phyloP scores from a whole-genome alignment of 2,329 filamentous ascomycete genomes.

The Trichoderma atroviride region DNA sequence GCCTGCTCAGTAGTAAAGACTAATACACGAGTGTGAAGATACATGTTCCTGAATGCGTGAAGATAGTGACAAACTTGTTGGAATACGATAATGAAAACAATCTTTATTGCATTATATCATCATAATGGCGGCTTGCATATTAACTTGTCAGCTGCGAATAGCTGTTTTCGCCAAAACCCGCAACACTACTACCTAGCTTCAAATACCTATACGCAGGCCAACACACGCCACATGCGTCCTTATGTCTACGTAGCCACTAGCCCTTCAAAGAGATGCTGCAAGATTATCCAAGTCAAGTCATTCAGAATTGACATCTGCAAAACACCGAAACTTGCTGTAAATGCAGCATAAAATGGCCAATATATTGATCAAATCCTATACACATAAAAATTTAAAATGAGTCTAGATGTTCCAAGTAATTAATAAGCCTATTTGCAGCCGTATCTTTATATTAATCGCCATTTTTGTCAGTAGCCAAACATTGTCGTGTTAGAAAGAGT shows the following conservation, averaged over 20 bases:
- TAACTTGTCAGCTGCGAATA: too few relatives aligned
- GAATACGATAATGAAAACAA: too few relatives aligned
- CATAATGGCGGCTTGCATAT: too few relatives aligned
- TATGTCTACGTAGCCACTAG: too few relatives aligned
- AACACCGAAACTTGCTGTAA: background rate
- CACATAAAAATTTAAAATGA: background rate
- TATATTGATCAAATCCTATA: too few relatives aligned
- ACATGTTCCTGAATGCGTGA: background rate
- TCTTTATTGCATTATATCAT: too few relatives aligned
- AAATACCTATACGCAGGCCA: too few relatives aligned
- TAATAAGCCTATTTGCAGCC: background rate
- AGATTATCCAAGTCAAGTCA: too few relatives aligned
- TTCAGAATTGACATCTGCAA: background rate
- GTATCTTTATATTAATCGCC: background rate
- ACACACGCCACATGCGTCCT: too few relatives aligned
- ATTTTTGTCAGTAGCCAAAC: constrained; percentile 47
- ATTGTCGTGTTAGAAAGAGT: constrained; percentile 62
- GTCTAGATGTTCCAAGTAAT: background rate
- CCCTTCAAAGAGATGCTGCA: too few relatives aligned
- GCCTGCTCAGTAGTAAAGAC: background rate
- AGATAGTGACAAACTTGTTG: background rate
- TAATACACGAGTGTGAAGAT: background rate
- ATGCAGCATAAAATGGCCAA: background rate
- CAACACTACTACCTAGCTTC: too few relatives aligned
- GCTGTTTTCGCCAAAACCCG: too few relatives aligned